phyloP scores from a whole-genome alignment of 2,329 filamentous ascomycete genomes.

The Neofusicoccum laricinum region DNA sequence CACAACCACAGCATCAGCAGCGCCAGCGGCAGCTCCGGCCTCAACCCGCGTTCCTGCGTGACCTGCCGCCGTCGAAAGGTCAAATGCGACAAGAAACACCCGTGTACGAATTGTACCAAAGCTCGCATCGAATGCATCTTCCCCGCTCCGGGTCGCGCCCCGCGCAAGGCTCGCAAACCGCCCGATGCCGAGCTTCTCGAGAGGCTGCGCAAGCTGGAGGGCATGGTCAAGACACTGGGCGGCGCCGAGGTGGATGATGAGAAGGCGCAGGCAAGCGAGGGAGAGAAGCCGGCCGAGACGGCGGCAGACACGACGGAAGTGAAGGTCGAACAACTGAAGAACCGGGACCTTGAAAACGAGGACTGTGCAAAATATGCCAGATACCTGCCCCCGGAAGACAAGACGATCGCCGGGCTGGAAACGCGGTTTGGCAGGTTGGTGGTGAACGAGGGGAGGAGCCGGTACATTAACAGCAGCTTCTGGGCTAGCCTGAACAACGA shows the following conservation, averaged over 20 bases:
- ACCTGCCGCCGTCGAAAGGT: constrained; percentile 63
- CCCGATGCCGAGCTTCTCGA: constrained; percentile 71
- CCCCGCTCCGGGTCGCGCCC: constrained; percentile 70
- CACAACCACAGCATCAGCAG: constrained; percentile 14
- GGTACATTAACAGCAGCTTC: constrained; percentile 75
- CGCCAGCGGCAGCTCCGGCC: constrained; percentile 10
- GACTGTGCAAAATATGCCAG: constrained; percentile 5
- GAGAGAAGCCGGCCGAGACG: background rate
- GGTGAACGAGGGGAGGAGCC: constrained; percentile 65
- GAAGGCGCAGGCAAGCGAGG: constrained; percentile 36
- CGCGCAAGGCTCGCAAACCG: constrained; percentile 65
- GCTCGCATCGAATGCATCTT: constrained; percentile 71
- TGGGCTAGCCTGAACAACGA: constrained; percentile 76
- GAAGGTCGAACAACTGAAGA: background rate
- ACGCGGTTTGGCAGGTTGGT: constrained; percentile 66
- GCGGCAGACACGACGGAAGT: background rate
- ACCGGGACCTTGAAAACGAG: constrained; percentile 25
- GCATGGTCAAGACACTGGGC: constrained; percentile 65
- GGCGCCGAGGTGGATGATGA: background rate
- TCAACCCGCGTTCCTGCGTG: constrained; percentile 46
- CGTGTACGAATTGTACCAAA: constrained; percentile 71
- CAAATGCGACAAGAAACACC: constrained; percentile 74
- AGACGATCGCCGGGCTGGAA: constrained; percentile 38
- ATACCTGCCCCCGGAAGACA: constrained; percentile 21
- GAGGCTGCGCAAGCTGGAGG: constrained; percentile 68